Evolutionary conservation across 2,329 filamentous ascomycete species (phyloP).

Genomic region (Phialemoniopsis sp.): DNA sequence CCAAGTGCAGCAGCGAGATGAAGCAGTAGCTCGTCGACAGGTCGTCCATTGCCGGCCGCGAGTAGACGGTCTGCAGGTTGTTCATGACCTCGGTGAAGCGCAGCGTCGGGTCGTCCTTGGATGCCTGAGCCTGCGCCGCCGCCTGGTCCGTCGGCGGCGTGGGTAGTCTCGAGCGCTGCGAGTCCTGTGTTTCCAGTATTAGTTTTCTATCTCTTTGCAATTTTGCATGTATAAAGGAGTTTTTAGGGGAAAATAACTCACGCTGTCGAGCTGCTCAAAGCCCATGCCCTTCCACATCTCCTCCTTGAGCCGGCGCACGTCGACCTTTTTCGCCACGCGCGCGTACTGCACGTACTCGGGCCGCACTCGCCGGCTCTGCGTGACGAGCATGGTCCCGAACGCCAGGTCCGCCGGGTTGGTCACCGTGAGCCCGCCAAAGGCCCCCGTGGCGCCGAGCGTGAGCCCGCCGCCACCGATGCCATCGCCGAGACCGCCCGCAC

Average conservation of each 20-base stretch:
- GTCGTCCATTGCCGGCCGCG: conserved; percentile 80
- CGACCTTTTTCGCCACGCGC: conserved; percentile 67
- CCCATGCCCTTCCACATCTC: conserved; percentile 67
- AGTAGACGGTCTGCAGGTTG: conserved; percentile 79
- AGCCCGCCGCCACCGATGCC: conserved; percentile 48
- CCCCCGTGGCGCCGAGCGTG: conserved; percentile 32
- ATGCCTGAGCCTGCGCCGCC: neutral
- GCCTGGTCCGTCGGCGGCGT: conserved; percentile 16
- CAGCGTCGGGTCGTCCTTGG: conserved; percentile 49
- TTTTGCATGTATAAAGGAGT: neutral
- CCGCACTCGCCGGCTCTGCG: conserved; percentile 56
- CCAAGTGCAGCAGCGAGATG: conserved; percentile 85
- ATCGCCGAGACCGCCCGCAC: conserved; percentile 22
- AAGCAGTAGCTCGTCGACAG: conserved; percentile 94
- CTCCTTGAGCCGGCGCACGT: conserved; percentile 64
- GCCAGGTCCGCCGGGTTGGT: conserved; percentile 39
- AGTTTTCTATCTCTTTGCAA: neutral
- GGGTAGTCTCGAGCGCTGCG: conserved; percentile 20
- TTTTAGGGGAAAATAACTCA: conserved; percentile 24
- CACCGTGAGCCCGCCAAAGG: conserved; percentile 38
- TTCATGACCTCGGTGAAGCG: conserved; percentile 94
- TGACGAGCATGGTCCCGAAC: conserved; percentile 66
- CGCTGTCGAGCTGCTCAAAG: conserved; percentile 43
- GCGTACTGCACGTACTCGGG: conserved; percentile 70
- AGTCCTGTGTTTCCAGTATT: conserved; percentile 12